These are phyloP conservation scores for Bauhinia variegata DNA, from an alignment of 306 rosid species.

Conservation along the genomic window DNA sequence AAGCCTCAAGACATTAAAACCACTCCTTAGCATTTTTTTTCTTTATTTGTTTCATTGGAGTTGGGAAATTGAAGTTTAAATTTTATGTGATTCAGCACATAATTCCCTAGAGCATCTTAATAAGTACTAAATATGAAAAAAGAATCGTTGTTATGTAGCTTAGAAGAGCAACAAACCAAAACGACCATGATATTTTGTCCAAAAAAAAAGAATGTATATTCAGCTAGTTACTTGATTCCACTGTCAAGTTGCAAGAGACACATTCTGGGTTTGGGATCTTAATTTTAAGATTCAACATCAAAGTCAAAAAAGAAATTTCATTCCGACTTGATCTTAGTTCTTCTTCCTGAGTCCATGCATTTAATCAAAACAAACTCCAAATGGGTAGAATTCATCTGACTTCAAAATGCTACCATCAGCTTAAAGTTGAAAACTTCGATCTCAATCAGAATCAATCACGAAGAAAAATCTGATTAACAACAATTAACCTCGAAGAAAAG, in stretches of 20 bases:
- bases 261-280: no score
- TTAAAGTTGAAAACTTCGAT: no score
- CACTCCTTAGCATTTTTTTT: no score
- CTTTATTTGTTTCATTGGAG: no score
- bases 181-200: slow-evolving; percentile 1
- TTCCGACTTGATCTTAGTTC: no score
- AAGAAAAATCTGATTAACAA: slow-evolving; percentile 8
- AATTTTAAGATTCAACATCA: no score
- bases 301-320: no score
- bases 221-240: slow-evolving; percentile 7
- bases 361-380: slow-evolving; percentile 5
- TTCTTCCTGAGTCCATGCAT: no score
- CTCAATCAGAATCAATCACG: neutral
- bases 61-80: no score
- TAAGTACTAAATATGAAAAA: neutral
- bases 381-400: neutral
- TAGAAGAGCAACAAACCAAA: slow-evolving; percentile 19
- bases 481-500: slow-evolving; percentile 17
- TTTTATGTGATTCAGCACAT: neutral
- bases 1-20: neutral
- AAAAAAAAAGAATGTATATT: neutral
- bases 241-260: slow-evolving; percentile 19
- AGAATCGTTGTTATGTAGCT: neutral
- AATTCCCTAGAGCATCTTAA: neutral
- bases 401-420: neutral